A percentile compares a stretch with the other conserved stretches of the same genome.
phyloP scores from a whole-genome alignment of 169 alveolate genomes.

The Cryptosporidium meleagridis region DNA sequence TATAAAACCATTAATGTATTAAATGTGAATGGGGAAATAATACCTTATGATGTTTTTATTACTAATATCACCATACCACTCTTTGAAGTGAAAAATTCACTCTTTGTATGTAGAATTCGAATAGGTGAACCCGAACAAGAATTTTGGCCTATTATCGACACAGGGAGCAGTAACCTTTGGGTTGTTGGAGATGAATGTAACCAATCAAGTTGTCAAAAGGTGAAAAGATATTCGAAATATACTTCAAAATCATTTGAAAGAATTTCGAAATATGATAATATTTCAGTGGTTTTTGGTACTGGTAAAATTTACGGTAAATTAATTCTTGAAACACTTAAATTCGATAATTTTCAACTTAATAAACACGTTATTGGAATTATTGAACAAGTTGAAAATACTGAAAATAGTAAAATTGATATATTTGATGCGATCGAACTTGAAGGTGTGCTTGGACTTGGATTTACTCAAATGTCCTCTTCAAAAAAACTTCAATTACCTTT shows the following conservation, averaged over 20 bases:
- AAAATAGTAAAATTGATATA: conserved; percentile 71
- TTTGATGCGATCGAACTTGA: conserved; percentile 86
- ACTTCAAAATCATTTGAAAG: conserved; percentile 78
- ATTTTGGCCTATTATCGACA: conserved; percentile 86
- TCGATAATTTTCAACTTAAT: conserved; percentile 83
- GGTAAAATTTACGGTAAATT: conserved; percentile 87
- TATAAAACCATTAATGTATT: conserved; percentile 12
- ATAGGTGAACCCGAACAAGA: conserved; percentile 85
- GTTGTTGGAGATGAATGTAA: conserved; percentile 83
- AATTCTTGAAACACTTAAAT: conserved; percentile 82
- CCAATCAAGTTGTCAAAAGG: conserved; percentile 81
- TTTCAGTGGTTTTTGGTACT: conserved; percentile 88
- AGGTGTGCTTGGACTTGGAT: conserved; percentile 89
- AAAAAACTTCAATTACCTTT: conserved; percentile 84
- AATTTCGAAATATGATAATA: conserved; percentile 78
- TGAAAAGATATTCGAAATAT: conserved; percentile 75
- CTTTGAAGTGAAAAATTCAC: conserved; percentile 42
- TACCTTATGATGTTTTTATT: conserved; percentile 15
- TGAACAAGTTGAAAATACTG: conserved; percentile 79
- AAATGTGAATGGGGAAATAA: background rate
- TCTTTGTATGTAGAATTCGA: conserved; percentile 41
- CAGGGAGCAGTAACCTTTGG: conserved; percentile 89
- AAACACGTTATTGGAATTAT: conserved; percentile 86
- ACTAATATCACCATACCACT: conserved; percentile 55
- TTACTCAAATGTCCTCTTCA: conserved; percentile 85